Conservation (phyloP, 2,329 filamentous ascomycete species). For the Amylocarpus encephaloides region DNA sequence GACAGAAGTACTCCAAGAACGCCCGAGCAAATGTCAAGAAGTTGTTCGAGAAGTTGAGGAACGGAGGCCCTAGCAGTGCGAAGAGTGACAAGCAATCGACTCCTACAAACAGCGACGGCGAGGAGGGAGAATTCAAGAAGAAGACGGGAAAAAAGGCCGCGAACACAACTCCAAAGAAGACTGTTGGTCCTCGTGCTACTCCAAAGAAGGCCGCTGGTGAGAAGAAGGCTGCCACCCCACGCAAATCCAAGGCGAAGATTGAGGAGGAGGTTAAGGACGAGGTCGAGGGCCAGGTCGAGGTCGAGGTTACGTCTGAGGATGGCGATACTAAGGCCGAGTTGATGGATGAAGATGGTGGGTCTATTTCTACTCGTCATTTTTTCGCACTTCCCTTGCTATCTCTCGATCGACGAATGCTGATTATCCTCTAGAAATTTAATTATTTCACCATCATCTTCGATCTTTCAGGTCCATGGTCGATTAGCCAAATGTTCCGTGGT, state of each 20-base stretch:
- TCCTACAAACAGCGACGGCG: neutral
- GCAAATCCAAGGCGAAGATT: neutral
- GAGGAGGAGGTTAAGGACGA: neutral
- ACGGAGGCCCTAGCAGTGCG: neutral
- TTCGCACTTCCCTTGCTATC: too few relatives aligned
- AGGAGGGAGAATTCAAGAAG: neutral
- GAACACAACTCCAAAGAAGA: neutral
- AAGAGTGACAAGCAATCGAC: neutral
- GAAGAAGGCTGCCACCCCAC: neutral
- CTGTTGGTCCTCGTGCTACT: slow-evolving; percentile 1
- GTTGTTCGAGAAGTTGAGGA: slow-evolving; percentile 10
- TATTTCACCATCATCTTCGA: too few relatives aligned
- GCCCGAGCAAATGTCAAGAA: slow-evolving; percentile 21
- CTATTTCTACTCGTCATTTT: neutral
- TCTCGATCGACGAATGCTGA: too few relatives aligned
- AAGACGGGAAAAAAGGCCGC: neutral
- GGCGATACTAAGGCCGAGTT: neutral
- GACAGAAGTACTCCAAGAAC: slow-evolving; percentile 37
- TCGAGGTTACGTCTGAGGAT: neutral
- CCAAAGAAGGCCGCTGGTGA: slow-evolving; percentile 4
- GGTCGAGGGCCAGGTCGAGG: neutral
- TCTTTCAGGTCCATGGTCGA: too few relatives aligned
- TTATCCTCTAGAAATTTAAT: too few relatives aligned
- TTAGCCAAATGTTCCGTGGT: too few relatives aligned
- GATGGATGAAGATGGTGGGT: neutral